Evolutionary conservation across 2,329 filamentous ascomycete genomes (phyloP).

Genomic region (Ascochyta rabiei): DNA sequence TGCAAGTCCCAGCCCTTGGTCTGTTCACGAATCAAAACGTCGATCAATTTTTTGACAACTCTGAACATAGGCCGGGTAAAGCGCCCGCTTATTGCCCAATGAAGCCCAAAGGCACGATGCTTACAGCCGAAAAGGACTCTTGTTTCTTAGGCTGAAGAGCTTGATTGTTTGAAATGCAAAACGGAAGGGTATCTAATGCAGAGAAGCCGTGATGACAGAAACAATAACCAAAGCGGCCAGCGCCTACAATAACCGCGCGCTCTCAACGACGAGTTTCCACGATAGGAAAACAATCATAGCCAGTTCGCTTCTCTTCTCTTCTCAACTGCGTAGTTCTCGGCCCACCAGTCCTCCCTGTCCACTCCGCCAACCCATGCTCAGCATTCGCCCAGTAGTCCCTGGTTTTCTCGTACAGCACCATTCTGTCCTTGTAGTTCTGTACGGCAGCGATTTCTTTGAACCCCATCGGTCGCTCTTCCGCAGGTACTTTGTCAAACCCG

Average conservation of each 20-base stretch:
- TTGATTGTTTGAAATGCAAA: background rate
- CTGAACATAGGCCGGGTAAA: constrained; percentile 15
- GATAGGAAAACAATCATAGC: background rate
- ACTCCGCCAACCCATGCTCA: constrained; percentile 42
- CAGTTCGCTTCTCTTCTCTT: constrained; percentile 1
- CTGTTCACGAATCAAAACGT: too few species aligned
- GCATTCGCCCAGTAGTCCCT: constrained; percentile 44
- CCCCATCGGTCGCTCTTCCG: constrained; percentile 30
- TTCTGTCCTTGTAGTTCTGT: constrained; percentile 32
- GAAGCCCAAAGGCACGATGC: background rate
- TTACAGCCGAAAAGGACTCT: background rate
- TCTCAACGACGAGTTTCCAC: background rate
- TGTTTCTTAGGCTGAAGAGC: background rate
- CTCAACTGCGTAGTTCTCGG: constrained; percentile 9
- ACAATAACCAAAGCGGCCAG: background rate
- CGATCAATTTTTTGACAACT: too few species aligned
- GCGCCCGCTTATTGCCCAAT: constrained; percentile 8
- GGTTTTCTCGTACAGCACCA: constrained; percentile 42
- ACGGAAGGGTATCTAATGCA: background rate
- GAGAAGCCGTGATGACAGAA: background rate
- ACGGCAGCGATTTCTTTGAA: constrained; percentile 41
- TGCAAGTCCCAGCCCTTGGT: too few species aligned
- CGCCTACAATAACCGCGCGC: background rate
- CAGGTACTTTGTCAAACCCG: constrained; percentile 28
- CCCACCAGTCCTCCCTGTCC: constrained; percentile 28